Evolutionary conservation across 495 filamentous ascomycete genomes (phyloP), one percentile per base, ranked within the genome.

Genomic region (Monascus purpureus): DNA sequence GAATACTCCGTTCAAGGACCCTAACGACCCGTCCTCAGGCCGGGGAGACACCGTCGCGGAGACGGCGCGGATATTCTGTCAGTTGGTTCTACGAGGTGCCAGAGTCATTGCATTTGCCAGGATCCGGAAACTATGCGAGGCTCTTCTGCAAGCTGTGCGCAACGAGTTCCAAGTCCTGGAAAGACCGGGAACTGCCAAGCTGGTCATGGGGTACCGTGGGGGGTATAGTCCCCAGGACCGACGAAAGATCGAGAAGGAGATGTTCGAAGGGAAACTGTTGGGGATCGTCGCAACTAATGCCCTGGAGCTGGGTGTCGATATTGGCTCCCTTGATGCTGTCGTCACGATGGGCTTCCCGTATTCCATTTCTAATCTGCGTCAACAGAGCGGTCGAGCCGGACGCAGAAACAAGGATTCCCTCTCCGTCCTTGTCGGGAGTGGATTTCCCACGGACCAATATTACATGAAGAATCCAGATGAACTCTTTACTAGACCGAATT

Each of bases 381-480:
- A 99, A 48, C 90, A 99, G 56, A 93, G 84, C 43, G 90, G 90
- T 11, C 73, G 90, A 46, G 90, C 90, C 14, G 90, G 90, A 28
- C 72, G 90, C 33, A 68, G 90, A 35, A 96, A 95, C 42, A 93
- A 83, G 42, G 90, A 99, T 57, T 93, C 86, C 2, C 59, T 99
- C 5, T 87, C 84, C 4, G 73, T 99, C 8, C 63, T 99, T 1
- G 68, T 99, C 2, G 90, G 90, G n/a, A 86, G 93, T 54, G 73
- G 74, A 33, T 93, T 87, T 40, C 79, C 90, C 12, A 84, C 83
- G 0, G 90, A 96, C 50, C 92, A 96, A 46, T 78, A 86, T 50
- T 96, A 90, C 55, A 97, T 96, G 90, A 68, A 80, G 32, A 94
- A 95, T 42, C 90, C 90, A 1, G 75, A 88, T 36, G 88, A 96